phyloP scores from a whole-genome alignment of 108 stramenopile genomes.

The Cyclostephanos tholiformis region DNA sequence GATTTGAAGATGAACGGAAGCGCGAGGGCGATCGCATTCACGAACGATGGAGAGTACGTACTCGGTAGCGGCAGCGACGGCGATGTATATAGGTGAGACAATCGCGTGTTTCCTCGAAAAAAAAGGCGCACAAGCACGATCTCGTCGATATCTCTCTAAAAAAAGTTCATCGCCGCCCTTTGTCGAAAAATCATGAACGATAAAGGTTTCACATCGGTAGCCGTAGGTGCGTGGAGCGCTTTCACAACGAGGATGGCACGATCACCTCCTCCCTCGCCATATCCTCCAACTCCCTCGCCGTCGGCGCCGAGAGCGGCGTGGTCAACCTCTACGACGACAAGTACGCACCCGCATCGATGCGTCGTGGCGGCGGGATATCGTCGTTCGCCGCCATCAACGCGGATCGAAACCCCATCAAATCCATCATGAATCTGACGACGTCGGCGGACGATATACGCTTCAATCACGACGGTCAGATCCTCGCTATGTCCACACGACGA shows the following conservation, averaged over 20 bases:
- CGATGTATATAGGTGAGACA: slow-evolving; percentile 83
- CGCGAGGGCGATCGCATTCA: slow-evolving; percentile 83
- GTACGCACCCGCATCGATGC: not conserved
- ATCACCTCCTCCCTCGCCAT: slow-evolving; percentile 78
- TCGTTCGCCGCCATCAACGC: slow-evolving; percentile 9
- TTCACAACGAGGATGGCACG: slow-evolving; percentile 92
- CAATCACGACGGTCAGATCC: slow-evolving; percentile 90
- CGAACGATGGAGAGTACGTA: slow-evolving; percentile 78
- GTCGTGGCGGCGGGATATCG: not conserved
- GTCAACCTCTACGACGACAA: slow-evolving; percentile 86
- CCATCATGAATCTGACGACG: slow-evolving; percentile 95
- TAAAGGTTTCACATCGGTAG: slow-evolving; percentile 84
- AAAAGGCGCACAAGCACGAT: too few species aligned
- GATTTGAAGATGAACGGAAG: slow-evolving; percentile 93
- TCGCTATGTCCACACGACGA: slow-evolving; percentile 88
- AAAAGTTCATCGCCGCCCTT: too few species aligned
- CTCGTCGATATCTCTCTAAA: too few species aligned
- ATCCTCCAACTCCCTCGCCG: slow-evolving; percentile 71
- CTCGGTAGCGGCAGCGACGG: slow-evolving; percentile 93
- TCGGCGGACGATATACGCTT: slow-evolving; percentile 78
- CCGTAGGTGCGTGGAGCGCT: slow-evolving; percentile 79
- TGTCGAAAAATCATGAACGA: not conserved
- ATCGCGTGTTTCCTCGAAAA: slow-evolving; percentile 1
- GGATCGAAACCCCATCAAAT: slow-evolving; percentile 72
- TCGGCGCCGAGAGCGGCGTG: slow-evolving; percentile 94